These are phyloP conservation scores for Pythium vanterpoolii DNA, from an alignment of 352 stramenopile species.

Conservation along the genomic window DNA sequence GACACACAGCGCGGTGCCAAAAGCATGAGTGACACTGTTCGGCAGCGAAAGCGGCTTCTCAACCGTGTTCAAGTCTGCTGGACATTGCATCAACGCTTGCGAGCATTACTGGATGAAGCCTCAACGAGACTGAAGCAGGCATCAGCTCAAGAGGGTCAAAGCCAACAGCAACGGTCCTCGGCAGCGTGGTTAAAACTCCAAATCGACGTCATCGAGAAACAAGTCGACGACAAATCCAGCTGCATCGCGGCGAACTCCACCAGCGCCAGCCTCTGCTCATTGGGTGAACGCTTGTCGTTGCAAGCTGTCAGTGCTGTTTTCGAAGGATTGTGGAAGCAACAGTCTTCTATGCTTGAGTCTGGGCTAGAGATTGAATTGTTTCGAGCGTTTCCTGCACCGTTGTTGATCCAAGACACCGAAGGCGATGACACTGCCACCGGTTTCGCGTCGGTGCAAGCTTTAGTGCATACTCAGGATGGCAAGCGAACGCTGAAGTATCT, in stretches of 20 bases:
- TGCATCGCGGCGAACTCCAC: background rate
- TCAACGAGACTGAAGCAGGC: slow-evolving; percentile 15
- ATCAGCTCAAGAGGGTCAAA: background rate
- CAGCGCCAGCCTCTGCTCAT: background rate
- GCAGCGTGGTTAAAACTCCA: slow-evolving; percentile 19
- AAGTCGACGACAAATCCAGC: background rate
- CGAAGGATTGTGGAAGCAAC: slow-evolving; percentile 38
- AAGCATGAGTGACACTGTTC: background rate
- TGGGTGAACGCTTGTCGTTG: slow-evolving; percentile 25
- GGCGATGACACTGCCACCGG: background rate
- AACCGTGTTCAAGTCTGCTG: slow-evolving; percentile 43
- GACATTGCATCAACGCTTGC: slow-evolving; percentile 39
- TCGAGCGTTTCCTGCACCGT: slow-evolving; percentile 28
- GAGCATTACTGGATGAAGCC: slow-evolving; percentile 31
- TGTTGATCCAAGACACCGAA: background rate
- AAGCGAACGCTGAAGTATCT: slow-evolving; percentile 52
- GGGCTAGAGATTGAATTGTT: slow-evolving; percentile 52
- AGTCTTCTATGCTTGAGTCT: slow-evolving; percentile 27
- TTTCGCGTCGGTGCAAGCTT: slow-evolving; percentile 6
- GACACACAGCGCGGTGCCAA: background rate
- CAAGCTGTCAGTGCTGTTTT: slow-evolving; percentile 51
- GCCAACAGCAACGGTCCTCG: background rate
- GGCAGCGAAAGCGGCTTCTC: slow-evolving; percentile 19
- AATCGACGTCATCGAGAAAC: slow-evolving; percentile 11
- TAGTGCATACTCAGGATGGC: slow-evolving; percentile 43